Evolutionary conservation across 2,329 filamentous ascomycete genomes (phyloP), one percentile per base, ranked within the genome.

Genomic region (Xylariaceae sp.): DNA sequence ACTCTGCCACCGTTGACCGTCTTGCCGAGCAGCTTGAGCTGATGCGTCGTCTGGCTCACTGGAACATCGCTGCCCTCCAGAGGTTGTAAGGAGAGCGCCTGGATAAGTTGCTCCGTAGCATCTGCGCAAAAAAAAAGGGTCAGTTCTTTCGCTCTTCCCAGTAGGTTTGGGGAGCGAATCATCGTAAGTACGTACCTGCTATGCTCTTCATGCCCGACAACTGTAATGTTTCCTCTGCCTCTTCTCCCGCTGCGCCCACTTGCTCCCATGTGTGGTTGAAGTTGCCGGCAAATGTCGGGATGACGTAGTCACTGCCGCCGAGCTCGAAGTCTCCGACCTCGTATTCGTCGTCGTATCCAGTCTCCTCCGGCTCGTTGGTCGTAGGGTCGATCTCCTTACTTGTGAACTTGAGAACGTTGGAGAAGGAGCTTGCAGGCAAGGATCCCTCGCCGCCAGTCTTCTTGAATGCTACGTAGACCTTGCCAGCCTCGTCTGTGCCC

Each of bases 201-300:
- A 98, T 94, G 58, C 85, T 88, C 80, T 94, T 95, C 58, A 92
- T 81, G 52, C 84, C 84, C 56, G 82, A 81, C 50, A 96, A 72
- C 65, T 90, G 88, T 61, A 95, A 70, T 26, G 90, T 98, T 70
- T 97, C 92, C 48, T 86, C 85, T 4, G 85, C 85, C 60, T 95
- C 86, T 57, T 95, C 88, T 36, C 89, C 88, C 18, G 85, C 73
- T n/a, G 86, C 85, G 37, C 87, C 88, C 37, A 90, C 80, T 64
- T 94, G 87, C 63, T 94, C 88, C 90, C 90, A 98, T 33, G 97
- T 78, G 56, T 94, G 88, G 59, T 86, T 88, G 61, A 97, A 98
- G 71, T 88, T 94, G 61, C 89, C 85, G 13, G 89, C 89, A 63
- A 94, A 98, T 2, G 88, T 83, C 14, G 92, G 92, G 33, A 95